Evolutionary conservation across 345 rosid genomes (phyloP).

Genomic region (Salix brachista): DNA sequence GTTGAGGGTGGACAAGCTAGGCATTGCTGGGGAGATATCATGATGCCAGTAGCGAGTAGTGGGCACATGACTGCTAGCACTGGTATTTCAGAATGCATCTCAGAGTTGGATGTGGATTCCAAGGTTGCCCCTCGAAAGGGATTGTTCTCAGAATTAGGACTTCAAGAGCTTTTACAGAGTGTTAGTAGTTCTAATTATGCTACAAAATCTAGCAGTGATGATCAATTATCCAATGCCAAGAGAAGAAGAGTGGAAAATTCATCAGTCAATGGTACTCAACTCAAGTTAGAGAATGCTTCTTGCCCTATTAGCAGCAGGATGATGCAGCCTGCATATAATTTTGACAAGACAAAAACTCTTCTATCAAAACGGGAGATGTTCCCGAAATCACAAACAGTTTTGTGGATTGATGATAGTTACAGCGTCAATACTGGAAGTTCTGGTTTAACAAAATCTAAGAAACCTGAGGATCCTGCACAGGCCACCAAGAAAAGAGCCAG

Average conservation of each 20-base stretch:
- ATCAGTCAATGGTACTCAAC: conserved; percentile 23
- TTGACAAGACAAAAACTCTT: conserved; percentile 24
- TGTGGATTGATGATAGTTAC: conserved; percentile 76
- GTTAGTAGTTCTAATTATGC: conserved; percentile 29
- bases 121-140: conserved; percentile 43
- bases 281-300: conserved; percentile 21
- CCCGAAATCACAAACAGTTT: conserved; percentile 47
- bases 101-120: conserved; percentile 31
- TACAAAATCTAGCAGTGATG: conserved; percentile 33
- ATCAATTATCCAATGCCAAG: conserved; percentile 39
- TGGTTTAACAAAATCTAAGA: conserved; percentile 30
- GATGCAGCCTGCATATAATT: conserved; percentile 19
- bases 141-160: conserved; percentile 72
- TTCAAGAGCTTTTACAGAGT: conserved; percentile 53
- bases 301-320: conserved; percentile 33
- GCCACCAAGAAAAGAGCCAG: conserved; percentile 62
- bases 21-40: conserved; percentile 29
- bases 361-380: conserved; percentile 23
- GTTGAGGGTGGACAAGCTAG: conserved; percentile 20
- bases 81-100: conserved; percentile 26
- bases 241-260: conserved; percentile 48
- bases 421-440: conserved; percentile 48
- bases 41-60: conserved; percentile 17
- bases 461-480: conserved; percentile 51
- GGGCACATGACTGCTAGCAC: conserved; percentile 11